Percentiles rank a stretch among this genome's conserved stretches.
These are phyloP conservation scores for Candida xiaguanensis DNA, from an alignment of 805 yeast species.

Conservation along the genomic window DNA sequence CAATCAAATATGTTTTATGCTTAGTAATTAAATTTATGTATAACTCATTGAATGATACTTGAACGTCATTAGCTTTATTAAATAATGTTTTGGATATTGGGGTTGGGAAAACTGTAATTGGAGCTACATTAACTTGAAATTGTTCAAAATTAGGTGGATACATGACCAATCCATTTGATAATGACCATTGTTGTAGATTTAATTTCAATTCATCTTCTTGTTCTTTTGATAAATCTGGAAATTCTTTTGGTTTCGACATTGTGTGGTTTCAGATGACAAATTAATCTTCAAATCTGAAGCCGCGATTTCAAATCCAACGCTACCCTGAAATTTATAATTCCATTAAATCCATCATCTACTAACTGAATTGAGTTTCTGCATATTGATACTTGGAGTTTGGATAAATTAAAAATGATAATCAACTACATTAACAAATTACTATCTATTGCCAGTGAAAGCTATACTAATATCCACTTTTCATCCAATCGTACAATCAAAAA, in stretches of 20 bases:
- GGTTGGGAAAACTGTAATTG: conserved; percentile 87
- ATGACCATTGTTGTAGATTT: conserved; percentile 66
- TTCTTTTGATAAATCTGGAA: conserved; percentile 27
- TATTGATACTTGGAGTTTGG: too few relatives aligned
- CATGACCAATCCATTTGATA: conserved; percentile 80
- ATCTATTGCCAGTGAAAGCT: too few relatives aligned
- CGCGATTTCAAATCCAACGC: background rate
- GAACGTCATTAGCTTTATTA: conserved; percentile 62
- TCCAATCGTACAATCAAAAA: too few relatives aligned
- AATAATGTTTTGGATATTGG: conserved; percentile 74
- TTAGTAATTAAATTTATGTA: conserved; percentile 66
- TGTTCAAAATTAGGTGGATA: conserved; percentile 56
- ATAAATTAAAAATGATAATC: too few relatives aligned
- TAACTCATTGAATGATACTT: conserved; percentile 64
- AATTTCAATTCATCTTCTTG: conserved; percentile 35
- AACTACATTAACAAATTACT: too few relatives aligned
- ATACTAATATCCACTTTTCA: too few relatives aligned
- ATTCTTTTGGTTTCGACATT: conserved; percentile 17
- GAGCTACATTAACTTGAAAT: conserved; percentile 61
- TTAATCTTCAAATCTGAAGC: background rate
- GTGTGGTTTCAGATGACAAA: background rate
- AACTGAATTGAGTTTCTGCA: too few relatives aligned
- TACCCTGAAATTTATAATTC: too few relatives aligned
- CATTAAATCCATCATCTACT: too few relatives aligned
- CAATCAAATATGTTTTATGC: conserved; percentile 56